phyloP scores from a whole-genome alignment of 192 early-diverging fungal genomes.

The Coemansia aciculifera region DNA sequence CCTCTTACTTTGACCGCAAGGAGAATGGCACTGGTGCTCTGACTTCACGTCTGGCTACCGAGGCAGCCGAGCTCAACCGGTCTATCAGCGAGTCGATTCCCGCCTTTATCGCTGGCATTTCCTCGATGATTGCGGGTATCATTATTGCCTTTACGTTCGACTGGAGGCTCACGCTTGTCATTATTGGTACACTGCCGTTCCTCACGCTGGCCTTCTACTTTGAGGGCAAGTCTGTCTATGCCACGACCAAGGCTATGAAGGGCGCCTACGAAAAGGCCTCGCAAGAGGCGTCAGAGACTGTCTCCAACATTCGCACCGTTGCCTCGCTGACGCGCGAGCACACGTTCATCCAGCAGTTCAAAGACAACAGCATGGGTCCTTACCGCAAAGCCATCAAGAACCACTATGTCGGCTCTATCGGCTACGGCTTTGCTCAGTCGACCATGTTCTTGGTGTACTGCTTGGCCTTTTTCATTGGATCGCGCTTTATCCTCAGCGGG shows the following conservation, averaged over 20 bases:
- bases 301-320: slow-evolving; percentile 84
- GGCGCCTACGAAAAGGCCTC: slow-evolving; percentile 75
- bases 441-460: slow-evolving; percentile 74
- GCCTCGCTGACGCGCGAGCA: slow-evolving; percentile 73
- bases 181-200: slow-evolving; percentile 63
- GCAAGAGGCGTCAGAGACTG: slow-evolving; percentile 82
- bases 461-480: slow-evolving; percentile 73
- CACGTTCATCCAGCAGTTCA: slow-evolving; percentile 68
- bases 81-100: slow-evolving; percentile 48
- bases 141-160: slow-evolving; percentile 69
- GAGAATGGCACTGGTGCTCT: slow-evolving; percentile 77
- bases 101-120: slow-evolving; percentile 25
- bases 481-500: slow-evolving; percentile 59
- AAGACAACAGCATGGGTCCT: slow-evolving; percentile 62
- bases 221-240: slow-evolving; percentile 43
- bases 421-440: slow-evolving; percentile 74
- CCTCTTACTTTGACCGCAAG: slow-evolving; percentile 83
- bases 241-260: slow-evolving; percentile 60
- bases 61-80: slow-evolving; percentile 69
- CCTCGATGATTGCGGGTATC: slow-evolving; percentile 48
- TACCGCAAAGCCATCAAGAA: slow-evolving; percentile 67
- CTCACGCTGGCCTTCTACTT: slow-evolving; percentile 46
- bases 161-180: slow-evolving; percentile 85
- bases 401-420: slow-evolving; percentile 66
- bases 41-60: slow-evolving; percentile 77